phyloP scores from a whole-genome alignment of 2,329 filamentous ascomycete species.

The Scopulariopsis brevicaulis region DNA sequence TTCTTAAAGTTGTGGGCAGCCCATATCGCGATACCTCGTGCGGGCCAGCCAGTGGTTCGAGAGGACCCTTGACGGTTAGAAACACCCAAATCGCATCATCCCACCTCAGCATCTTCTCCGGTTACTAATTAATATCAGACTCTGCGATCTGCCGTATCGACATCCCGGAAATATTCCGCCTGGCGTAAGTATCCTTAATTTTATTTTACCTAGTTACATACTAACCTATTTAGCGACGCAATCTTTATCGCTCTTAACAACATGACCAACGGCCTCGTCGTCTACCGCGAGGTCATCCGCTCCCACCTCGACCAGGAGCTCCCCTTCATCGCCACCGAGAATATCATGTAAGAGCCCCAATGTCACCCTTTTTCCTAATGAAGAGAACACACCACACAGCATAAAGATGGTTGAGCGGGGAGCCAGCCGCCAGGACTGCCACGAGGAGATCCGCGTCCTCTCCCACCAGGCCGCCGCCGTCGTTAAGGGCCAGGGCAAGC shows the following conservation, averaged over 20 bases:
- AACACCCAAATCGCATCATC: too few relatives aligned
- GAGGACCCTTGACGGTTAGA: conserved; percentile 66
- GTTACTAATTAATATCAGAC: too few relatives aligned
- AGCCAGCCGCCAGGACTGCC: conserved; percentile 65
- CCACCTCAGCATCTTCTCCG: too few relatives aligned
- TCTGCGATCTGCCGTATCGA: conserved; percentile 58
- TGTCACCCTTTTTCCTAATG: too few relatives aligned
- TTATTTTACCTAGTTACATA: too few relatives aligned
- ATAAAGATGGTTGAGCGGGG: conserved; percentile 68
- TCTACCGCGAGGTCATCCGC: conserved; percentile 66
- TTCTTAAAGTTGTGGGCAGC: too few relatives aligned
- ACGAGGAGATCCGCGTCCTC: conserved; percentile 78
- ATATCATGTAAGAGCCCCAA: too few relatives aligned
- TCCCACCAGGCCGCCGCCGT: conserved; percentile 62
- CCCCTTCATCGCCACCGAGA: conserved; percentile 68
- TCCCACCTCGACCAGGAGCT: conserved; percentile 62
- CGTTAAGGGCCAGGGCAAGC: conserved; percentile 37
- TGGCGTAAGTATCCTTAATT: conserved; percentile 59
- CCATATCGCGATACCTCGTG: too few relatives aligned
- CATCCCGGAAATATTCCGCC: conserved; percentile 56
- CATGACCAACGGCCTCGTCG: conserved; percentile 55
- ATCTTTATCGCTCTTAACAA: conserved; percentile 59
- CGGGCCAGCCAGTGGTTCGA: conserved; percentile 43
- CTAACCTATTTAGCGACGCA: conserved; percentile 30
- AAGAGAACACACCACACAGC: too few relatives aligned